These are phyloP conservation scores for Echinochloa phyllopogon DNA, from an alignment of 176 grass and related monocot species.

Conservation along the genomic window DNA sequence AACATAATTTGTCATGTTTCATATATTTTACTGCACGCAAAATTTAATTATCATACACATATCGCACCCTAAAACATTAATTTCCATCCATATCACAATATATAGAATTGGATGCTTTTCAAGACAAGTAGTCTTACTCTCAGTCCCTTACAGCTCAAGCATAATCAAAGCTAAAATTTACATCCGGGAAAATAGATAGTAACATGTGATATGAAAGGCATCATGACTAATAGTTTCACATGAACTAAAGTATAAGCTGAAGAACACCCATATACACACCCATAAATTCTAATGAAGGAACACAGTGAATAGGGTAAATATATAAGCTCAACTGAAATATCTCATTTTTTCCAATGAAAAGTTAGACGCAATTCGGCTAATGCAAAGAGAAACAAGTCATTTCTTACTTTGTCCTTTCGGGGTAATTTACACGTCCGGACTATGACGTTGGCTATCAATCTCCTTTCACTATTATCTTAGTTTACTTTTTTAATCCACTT, in stretches of 20 bases:
- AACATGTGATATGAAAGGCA: not conserved
- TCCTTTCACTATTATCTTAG: too few relatives aligned
- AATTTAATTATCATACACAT: not conserved
- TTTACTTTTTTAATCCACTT: not conserved
- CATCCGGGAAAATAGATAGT: not conserved
- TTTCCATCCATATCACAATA: not conserved
- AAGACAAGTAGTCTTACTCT: slow-evolving; percentile 3
- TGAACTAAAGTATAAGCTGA: not conserved
- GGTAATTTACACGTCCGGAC: not conserved
- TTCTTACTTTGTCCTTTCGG: not conserved
- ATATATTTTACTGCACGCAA: not conserved
- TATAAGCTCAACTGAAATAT: not conserved
- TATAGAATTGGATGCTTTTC: not conserved
- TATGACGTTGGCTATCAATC: not conserved
- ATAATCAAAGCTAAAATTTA: not conserved
- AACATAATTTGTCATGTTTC: not conserved
- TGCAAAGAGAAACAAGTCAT: not conserved
- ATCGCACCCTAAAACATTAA: not conserved
- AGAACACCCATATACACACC: not conserved
- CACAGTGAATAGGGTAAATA: not conserved
- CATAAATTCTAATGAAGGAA: not conserved
- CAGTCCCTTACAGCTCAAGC: not conserved
- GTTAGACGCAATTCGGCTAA: not conserved
- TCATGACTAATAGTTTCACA: not conserved
- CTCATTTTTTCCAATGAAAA: not conserved